Percentiles rank a stretch among this genome's conserved stretches.
Conservation (phyloP, 148 eudicot species). For the Salicornia ramosissima region DNA sequence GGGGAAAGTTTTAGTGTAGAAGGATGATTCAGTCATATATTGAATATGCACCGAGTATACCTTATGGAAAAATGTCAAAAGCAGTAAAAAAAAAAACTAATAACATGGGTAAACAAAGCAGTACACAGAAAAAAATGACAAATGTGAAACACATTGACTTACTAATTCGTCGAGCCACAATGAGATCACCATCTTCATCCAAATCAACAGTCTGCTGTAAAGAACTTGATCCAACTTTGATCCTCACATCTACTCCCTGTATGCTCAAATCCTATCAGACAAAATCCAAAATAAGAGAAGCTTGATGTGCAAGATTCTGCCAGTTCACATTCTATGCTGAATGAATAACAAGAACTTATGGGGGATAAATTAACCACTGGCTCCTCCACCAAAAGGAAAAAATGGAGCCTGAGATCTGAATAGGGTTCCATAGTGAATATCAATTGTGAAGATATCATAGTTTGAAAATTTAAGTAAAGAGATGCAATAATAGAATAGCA, state of each 20-base stretch:
- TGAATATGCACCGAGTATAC: no score
- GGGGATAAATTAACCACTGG: neutral
- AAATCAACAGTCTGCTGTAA: constrained; percentile 27
- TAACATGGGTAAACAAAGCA: no score
- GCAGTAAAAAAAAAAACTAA: neutral
- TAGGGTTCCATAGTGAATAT: neutral
- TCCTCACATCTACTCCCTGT: constrained; percentile 14
- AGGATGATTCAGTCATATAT: neutral
- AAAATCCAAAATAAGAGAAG: neutral
- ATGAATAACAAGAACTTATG: neutral
- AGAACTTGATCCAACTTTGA: constrained; percentile 20
- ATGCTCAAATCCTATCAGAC: constrained; percentile 28
- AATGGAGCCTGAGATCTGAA: neutral
- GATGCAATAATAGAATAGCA: no score
- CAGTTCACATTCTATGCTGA: constrained; percentile 2
- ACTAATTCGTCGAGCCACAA: constrained; percentile 61
- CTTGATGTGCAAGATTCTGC: neutral
- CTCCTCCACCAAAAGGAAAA: neutral
- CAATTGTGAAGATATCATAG: neutral
- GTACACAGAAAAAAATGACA: neutral
- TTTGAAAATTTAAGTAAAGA: no score
- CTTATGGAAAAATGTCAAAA: neutral
- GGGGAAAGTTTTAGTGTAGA: neutral
- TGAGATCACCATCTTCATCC: constrained; percentile 95
- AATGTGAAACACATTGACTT: constrained; percentile 17